phyloP scores from a whole-genome alignment of 331 rosid genomes.

The Acacia concinna region DNA sequence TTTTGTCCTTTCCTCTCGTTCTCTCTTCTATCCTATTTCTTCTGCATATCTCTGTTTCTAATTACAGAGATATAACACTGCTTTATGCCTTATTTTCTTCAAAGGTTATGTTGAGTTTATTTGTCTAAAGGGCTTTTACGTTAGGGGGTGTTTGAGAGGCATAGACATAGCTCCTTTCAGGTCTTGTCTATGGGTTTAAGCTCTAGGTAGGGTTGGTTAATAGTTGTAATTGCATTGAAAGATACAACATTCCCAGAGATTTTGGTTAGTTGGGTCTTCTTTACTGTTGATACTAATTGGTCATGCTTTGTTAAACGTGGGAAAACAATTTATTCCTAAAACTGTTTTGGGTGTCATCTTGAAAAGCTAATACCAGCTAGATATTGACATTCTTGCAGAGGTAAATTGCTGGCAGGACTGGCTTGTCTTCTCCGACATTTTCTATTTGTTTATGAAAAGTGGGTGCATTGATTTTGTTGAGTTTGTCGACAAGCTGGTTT shows the following conservation, averaged over 20 bases:
- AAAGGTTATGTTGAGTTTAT: neutral
- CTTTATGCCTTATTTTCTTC: neutral
- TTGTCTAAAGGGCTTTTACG: neutral
- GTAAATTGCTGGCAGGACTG: constrained; percentile 99
- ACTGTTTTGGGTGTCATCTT: constrained; percentile 18
- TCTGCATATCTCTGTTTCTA: no score
- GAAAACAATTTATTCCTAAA: constrained; percentile 20
- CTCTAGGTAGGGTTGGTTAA: neutral
- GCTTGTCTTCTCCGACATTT: constrained; percentile 94
- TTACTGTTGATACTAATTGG: neutral
- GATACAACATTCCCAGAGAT: neutral
- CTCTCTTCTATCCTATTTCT: no score
- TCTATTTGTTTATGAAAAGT: constrained; percentile 84
- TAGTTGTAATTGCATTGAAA: neutral
- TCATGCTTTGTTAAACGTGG: constrained; percentile 3
- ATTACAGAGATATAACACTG: no score
- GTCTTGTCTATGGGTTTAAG: neutral
- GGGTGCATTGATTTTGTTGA: constrained; percentile 95
- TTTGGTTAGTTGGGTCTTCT: neutral
- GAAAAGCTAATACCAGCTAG: constrained; percentile 33
- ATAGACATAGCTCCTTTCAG: neutral
- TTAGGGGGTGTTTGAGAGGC: neutral
- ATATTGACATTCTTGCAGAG: constrained; percentile 56
- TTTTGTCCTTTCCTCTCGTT: no score
- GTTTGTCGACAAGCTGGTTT: constrained; percentile 92